Evolutionary conservation across 2,329 filamentous ascomycete species (phyloP).

Genomic region (Elsinoe necatrix): DNA sequence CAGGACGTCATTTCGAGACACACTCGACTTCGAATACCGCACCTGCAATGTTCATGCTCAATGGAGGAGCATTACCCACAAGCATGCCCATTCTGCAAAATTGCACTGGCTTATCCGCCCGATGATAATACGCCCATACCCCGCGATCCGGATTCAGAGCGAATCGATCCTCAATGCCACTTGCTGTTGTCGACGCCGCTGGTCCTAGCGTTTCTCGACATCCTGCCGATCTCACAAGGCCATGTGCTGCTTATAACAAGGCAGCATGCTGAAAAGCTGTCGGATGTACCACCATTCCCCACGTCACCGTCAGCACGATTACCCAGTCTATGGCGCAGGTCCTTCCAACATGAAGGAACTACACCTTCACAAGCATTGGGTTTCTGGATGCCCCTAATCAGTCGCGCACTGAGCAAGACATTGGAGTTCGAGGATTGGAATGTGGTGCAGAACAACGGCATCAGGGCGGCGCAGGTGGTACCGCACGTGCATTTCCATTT

Average conservation of each 20-base stretch:
- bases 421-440: conserved; percentile 82
- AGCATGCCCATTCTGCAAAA: conserved; percentile 51
- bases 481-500: conserved; percentile 92
- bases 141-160: conserved; percentile 29
- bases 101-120: conserved; percentile 44
- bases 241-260: conserved; percentile 79
- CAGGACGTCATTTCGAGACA: conserved; percentile 1
- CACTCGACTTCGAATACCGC: background rate
- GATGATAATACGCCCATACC: conserved; percentile 22
- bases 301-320: conserved; percentile 4
- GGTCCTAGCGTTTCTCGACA: conserved; percentile 85
- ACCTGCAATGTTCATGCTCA: background rate
- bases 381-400: conserved; percentile 60
- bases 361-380: conserved; percentile 27
- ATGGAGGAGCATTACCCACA: conserved; percentile 33
- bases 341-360: conserved; percentile 8
- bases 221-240: conserved; percentile 74
- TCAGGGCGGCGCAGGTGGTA: conserved; percentile 82
- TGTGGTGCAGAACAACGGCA: conserved; percentile 89
- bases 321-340: conserved; percentile 16
- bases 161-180: conserved; percentile 34
- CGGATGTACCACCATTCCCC: conserved; percentile 45
- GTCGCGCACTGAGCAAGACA: conserved; percentile 58
- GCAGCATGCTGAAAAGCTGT: conserved; percentile 67
- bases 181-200: conserved; percentile 69